A percentile compares a stretch with the other conserved stretches of the same genome.
These are phyloP conservation scores for Adansonia gregorii DNA, from an alignment of 441 rosid species.

Conservation along the genomic window DNA sequence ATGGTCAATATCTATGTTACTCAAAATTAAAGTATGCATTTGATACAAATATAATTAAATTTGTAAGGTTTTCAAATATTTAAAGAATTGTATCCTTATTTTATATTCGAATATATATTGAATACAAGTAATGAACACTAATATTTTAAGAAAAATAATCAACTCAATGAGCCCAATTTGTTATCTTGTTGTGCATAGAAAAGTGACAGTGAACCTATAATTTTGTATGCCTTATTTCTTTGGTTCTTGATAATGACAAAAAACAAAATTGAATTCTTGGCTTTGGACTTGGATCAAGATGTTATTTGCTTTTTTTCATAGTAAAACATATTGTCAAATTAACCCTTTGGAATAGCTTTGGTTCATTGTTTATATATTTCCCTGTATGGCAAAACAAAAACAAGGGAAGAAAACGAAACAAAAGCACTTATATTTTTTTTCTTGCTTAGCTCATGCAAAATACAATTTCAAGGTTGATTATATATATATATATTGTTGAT, in stretches of 20 bases:
- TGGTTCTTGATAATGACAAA: conserved; percentile 20
- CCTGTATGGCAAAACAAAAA: not conserved
- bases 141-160: no score
- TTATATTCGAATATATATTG: not conserved
- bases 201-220: conserved; percentile 19
- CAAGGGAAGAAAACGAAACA: not conserved
- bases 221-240: not conserved
- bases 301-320: conserved; percentile 27
- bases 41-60: no score
- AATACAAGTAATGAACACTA: no score
- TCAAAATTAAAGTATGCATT: no score
- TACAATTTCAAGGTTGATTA: not conserved
- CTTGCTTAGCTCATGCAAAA: not conserved
- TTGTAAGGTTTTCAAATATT: no score
- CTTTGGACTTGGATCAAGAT: not conserved
- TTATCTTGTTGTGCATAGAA: not conserved
- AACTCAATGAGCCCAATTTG: no score
- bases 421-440: not conserved
- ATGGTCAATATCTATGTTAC: no score
- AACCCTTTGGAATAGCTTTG: not conserved
- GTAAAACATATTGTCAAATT: conserved; percentile 25
- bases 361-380: not conserved
- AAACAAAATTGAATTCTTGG: conserved; percentile 1
- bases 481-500: no score
- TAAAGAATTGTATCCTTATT: no score